Conservation (phyloP, 805 yeast genomes). For the Saccharomycopsis javanensis region DNA sequence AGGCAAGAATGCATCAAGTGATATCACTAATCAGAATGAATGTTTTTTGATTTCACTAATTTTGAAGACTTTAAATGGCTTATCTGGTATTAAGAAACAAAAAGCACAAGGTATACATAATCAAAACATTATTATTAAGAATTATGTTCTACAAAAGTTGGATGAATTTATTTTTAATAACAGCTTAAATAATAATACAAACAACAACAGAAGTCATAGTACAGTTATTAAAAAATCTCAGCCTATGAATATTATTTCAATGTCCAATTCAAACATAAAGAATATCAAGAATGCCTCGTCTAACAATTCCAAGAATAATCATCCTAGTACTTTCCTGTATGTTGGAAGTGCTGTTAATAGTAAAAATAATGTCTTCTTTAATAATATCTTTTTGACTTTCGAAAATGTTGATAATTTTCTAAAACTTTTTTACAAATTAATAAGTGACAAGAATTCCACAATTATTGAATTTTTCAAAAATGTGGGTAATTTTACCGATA, state of each 20-base stretch:
- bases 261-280: neutral
- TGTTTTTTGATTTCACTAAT: conserved; percentile 14
- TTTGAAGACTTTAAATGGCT: conserved; percentile 8
- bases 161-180: conserved; percentile 18
- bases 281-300: neutral
- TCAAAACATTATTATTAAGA: neutral
- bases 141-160: conserved; percentile 11
- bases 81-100: neutral
- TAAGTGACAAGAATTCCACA: conserved; percentile 9
- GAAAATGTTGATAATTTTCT: conserved; percentile 55
- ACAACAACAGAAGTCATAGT: conserved; percentile 6
- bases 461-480: conserved; percentile 24
- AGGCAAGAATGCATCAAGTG: neutral
- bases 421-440: conserved; percentile 38
- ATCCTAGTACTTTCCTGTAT: neutral
- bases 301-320: neutral
- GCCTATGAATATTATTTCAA: neutral
- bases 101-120: conserved; percentile 2
- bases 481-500: conserved; percentile 35
- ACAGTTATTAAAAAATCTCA: conserved; percentile 7
- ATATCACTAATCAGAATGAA: conserved; percentile 7
- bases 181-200: conserved; percentile 11
- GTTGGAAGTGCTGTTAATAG: neutral
- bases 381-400: conserved; percentile 35
- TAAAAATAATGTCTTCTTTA: conserved; percentile 9